phyloP scores from a whole-genome alignment of 2,329 filamentous ascomycete species.

The Sphaceloma murrayae region DNA sequence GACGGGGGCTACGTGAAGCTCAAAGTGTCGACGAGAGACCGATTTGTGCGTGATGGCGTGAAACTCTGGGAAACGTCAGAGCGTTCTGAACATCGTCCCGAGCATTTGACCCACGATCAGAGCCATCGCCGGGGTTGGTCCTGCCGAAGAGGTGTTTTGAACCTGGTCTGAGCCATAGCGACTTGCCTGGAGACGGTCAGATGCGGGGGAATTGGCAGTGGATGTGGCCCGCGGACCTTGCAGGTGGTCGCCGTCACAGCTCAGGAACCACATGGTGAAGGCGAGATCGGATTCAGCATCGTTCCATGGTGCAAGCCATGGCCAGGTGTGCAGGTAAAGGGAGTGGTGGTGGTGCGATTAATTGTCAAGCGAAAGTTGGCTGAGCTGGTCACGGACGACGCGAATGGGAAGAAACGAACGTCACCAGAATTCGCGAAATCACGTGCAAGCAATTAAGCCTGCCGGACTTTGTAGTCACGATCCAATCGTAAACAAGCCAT shows the following conservation, averaged over 20 bases:
- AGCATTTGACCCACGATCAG: slow-evolving; percentile 29
- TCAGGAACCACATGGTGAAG: slow-evolving; percentile 42
- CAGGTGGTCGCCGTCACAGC: slow-evolving; percentile 44
- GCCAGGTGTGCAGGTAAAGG: background rate
- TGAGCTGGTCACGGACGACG: slow-evolving; percentile 7
- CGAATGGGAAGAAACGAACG: slow-evolving; percentile 1
- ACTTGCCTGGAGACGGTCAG: slow-evolving; percentile 45
- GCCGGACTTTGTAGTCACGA: background rate
- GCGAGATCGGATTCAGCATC: background rate
- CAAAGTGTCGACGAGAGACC: slow-evolving; percentile 81
- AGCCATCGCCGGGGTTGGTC: slow-evolving; percentile 47
- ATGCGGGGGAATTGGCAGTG: slow-evolving; percentile 16
- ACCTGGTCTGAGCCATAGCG: slow-evolving; percentile 76
- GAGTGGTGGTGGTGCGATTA: background rate
- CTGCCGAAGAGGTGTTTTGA: slow-evolving; percentile 80
- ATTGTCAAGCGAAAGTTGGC: too few species aligned
- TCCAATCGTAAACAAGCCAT: too few species aligned
- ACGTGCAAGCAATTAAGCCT: too few species aligned
- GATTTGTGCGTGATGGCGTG: slow-evolving; percentile 68
- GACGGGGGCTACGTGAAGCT: slow-evolving; percentile 60
- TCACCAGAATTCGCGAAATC: slow-evolving; percentile 4
- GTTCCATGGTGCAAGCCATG: background rate
- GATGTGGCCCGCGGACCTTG: slow-evolving; percentile 30
- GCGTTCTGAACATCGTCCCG: too few species aligned
- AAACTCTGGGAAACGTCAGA: slow-evolving; percentile 23